Percentiles rank a stretch among this genome's conserved stretches.
Evolutionary conservation across 306 rosid genomes (phyloP).

Genomic region (Castanea crenata): DNA sequence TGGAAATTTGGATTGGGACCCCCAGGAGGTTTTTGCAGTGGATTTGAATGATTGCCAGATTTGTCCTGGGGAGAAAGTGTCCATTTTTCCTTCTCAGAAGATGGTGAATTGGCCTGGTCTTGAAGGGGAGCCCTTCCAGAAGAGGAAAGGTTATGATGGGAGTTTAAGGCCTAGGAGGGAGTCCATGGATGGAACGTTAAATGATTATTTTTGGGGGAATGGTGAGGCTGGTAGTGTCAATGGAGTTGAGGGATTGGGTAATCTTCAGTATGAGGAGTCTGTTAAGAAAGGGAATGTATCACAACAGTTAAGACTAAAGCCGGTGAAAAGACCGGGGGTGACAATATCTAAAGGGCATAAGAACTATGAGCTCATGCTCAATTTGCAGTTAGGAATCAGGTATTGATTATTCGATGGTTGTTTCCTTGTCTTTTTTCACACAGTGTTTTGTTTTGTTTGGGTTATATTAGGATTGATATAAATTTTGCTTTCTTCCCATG

Average conservation of each 20-base stretch:
- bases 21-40: slow-evolving; percentile 44
- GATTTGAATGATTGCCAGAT: slow-evolving; percentile 49
- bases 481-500: neutral
- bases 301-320: slow-evolving; percentile 35
- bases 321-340: slow-evolving; percentile 65
- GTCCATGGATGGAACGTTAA: slow-evolving; percentile 49
- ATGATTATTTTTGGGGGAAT: slow-evolving; percentile 45
- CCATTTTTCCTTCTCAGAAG: slow-evolving; percentile 77
- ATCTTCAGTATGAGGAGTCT: slow-evolving; percentile 30
- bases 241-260: slow-evolving; percentile 34
- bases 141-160: slow-evolving; percentile 35
- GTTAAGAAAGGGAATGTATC: slow-evolving; percentile 24
- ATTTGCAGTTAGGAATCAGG: slow-evolving; percentile 98
- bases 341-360: slow-evolving; percentile 91
- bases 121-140: slow-evolving; percentile 32
- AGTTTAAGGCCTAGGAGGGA: slow-evolving; percentile 31
- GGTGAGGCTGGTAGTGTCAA: slow-evolving; percentile 19
- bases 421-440: neutral
- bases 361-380: slow-evolving; percentile 92
- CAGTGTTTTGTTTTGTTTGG: slow-evolving; percentile 5
- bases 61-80: slow-evolving; percentile 50
- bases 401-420: slow-evolving; percentile 40
- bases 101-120: slow-evolving; percentile 33
- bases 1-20: slow-evolving; percentile 54
- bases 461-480: neutral